Conservation (phyloP, 2,329 filamentous ascomycete genomes). For the Tricladium varicosporioides region DNA sequence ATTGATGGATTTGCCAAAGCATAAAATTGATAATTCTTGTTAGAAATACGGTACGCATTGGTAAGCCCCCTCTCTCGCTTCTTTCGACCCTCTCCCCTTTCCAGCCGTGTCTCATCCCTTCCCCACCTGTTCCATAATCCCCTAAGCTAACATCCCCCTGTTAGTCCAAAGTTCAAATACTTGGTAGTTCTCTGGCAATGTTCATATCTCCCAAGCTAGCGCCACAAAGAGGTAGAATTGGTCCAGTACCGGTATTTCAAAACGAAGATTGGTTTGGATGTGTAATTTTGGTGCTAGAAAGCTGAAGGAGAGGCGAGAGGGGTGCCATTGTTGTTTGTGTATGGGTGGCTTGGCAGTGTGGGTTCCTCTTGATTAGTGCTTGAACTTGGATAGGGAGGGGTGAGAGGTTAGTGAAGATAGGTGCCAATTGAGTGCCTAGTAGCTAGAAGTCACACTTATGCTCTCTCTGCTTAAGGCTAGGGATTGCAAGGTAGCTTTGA, state of each 20-base stretch:
- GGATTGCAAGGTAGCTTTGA: constrained; percentile 13
- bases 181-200: constrained; percentile 19
- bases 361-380: too few relatives aligned
- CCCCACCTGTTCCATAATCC: too few relatives aligned
- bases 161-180: constrained; percentile 7
- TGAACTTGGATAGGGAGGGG: too few relatives aligned
- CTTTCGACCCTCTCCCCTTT: neutral
- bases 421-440: neutral
- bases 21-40: neutral
- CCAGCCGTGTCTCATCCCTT: neutral
- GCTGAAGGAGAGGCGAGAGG: constrained; percentile 46
- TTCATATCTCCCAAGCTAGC: constrained; percentile 23
- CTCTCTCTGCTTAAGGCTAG: constrained; percentile 14
- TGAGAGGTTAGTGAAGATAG: too few relatives aligned
- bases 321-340: constrained; percentile 64
- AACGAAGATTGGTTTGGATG: constrained; percentile 45
- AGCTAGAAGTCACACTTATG: neutral
- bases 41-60: neutral
- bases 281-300: constrained; percentile 63
- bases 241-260: constrained; percentile 25
- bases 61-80: neutral
- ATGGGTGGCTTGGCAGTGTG: constrained; percentile 32
- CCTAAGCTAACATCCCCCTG: too few relatives aligned
- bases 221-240: constrained; percentile 18
- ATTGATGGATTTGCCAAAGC: neutral